Evolutionary conservation across 2,329 filamentous ascomycete genomes (phyloP).

Genomic region (Ceratocystis eucalypticola): DNA sequence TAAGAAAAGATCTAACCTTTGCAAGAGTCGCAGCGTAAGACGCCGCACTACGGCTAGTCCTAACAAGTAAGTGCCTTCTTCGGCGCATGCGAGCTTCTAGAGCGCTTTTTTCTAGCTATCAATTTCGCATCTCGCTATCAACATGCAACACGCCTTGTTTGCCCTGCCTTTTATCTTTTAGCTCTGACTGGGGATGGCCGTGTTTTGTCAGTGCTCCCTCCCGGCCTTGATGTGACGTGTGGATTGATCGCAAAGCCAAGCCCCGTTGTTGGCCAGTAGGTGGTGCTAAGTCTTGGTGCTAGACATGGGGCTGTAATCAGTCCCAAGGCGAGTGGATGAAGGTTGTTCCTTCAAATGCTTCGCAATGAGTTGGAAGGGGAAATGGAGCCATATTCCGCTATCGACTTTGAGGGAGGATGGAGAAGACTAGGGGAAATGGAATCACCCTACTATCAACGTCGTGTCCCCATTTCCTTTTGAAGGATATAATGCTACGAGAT

Average conservation of each 20-base stretch:
- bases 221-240: background rate
- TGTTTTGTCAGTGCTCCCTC: background rate
- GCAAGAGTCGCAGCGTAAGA: background rate
- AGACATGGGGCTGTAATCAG: slow-evolving; percentile 4
- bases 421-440: background rate
- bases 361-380: background rate
- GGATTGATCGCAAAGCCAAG: background rate
- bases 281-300: background rate
- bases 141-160: background rate
- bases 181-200: background rate
- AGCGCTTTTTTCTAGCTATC: background rate
- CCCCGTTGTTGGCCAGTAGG: background rate
- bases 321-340: background rate
- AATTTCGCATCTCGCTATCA: background rate
- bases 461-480: background rate
- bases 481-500: slow-evolving; percentile 4
- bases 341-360: slow-evolving; percentile 3
- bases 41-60: background rate
- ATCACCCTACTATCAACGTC: background rate
- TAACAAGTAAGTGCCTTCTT: too few species aligned
- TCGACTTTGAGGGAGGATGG: background rate
- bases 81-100: background rate
- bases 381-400: background rate
- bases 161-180: background rate
- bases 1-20: too few species aligned